Percentiles rank a stretch among this genome's conserved stretches.
phyloP scores from a whole-genome alignment of 2,329 filamentous ascomycete genomes.

The Epicoccum nigrum region DNA sequence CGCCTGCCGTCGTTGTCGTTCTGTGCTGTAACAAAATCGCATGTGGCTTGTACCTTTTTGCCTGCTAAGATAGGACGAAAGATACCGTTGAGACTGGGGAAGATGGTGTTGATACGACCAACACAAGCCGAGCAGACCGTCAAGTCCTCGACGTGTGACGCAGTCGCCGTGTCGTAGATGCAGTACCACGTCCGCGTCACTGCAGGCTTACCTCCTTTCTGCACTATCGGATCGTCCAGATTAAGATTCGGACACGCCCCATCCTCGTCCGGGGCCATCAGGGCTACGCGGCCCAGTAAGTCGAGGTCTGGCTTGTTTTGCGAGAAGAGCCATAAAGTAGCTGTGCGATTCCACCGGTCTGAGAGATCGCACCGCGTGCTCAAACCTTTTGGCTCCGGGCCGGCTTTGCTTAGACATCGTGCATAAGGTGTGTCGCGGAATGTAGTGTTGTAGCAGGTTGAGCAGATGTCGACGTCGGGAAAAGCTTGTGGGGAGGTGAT shows the following conservation, averaged over 20 bases:
- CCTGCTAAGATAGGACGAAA: slow-evolving; percentile 20
- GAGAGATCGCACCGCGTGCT: slow-evolving; percentile 18
- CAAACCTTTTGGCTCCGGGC: slow-evolving; percentile 18
- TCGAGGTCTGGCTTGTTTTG: slow-evolving; percentile 19
- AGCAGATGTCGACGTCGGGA: slow-evolving; percentile 26
- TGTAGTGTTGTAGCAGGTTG: slow-evolving; percentile 27
- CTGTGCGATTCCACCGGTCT: slow-evolving; percentile 23
- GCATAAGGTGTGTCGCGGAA: slow-evolving; percentile 23
- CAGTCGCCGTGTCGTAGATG: slow-evolving; percentile 20
- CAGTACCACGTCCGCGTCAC: slow-evolving; percentile 27
- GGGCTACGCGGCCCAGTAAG: slow-evolving; percentile 19
- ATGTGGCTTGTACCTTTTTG: slow-evolving; percentile 22
- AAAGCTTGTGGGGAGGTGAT: slow-evolving; percentile 12
- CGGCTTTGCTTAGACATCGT: slow-evolving; percentile 12
- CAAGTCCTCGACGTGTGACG: slow-evolving; percentile 22
- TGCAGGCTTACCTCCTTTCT: slow-evolving; percentile 19
- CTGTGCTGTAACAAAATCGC: slow-evolving; percentile 23
- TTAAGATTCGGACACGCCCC: slow-evolving; percentile 28
- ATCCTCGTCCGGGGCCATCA: slow-evolving; percentile 20
- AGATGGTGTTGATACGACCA: slow-evolving; percentile 18
- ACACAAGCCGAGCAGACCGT: slow-evolving; percentile 30
- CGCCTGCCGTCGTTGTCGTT: slow-evolving; percentile 10
- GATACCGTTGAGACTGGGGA: slow-evolving; percentile 20
- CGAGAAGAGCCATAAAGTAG: slow-evolving; percentile 23
- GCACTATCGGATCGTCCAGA: slow-evolving; percentile 15